Evolutionary conservation across 148 eudicot genomes (phyloP), one percentile per base, ranked within the genome.

Genomic region (Suaeda aralocaspica): DNA sequence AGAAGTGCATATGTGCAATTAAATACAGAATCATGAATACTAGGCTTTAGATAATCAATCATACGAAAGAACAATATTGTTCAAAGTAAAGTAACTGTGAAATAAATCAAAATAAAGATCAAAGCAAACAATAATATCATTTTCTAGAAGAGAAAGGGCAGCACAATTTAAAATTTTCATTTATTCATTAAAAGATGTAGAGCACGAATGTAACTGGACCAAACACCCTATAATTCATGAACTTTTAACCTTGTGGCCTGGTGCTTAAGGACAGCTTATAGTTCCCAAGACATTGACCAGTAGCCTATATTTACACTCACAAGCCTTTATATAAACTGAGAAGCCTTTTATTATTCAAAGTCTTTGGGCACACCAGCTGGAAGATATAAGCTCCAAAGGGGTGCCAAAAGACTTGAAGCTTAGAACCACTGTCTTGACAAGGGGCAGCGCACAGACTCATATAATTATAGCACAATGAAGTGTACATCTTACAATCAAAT

Each of bases 401-500:
- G 29, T 26, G 33, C 33, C 28, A 25, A n/a, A 50, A n/a, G 55
- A 50, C 55, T 19, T 50, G 9, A 29, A 57, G 6, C 61, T n/a
- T 29, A n/a, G 34, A 57, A 57, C 34, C 61, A 57, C 34, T 2
- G 61, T 15, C 26, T 57, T 57, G 61, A n/a, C 34, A 57, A 57
- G 41, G 4, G 41, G 41, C 41, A 36, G 8, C 4, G 41, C 41
- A 36, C 15, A 4, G 16, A 15, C 19, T 57, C 28, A 28, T 36
- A 57, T 6, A 57, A 57, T 15, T 6, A 28, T 57, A 57, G 61
- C n/a, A n/a, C n/a, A n/a, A n/a, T n/a, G n/a, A n/a, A n/a, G n/a
- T n/a, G 36, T 57, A 50, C n/a, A 8, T 50, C 36, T 57, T 57
- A 6, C 36, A 57, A 57, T 28, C 34, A 57, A 28, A 57, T 14